phyloP scores from a whole-genome alignment of 192 early-diverging fungal species.

The Spizellomyces sp. region DNA sequence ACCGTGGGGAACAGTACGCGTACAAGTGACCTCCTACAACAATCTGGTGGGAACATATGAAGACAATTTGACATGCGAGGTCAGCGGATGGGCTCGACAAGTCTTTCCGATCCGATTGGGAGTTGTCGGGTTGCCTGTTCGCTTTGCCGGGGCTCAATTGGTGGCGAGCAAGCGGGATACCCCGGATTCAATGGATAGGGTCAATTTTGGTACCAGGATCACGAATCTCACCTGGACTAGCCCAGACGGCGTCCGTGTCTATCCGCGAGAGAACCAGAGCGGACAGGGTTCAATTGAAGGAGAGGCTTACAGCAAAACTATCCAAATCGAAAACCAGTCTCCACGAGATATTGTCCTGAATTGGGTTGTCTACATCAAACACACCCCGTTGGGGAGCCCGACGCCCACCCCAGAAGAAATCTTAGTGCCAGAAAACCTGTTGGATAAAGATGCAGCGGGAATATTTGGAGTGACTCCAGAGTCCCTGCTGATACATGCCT shows the following conservation, averaged over 20 bases:
- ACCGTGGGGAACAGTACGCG: slow-evolving; percentile 46
- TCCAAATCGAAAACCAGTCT: slow-evolving; percentile 52
- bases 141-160: slow-evolving; percentile 50
- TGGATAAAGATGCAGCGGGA: slow-evolving; percentile 28
- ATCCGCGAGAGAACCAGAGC: slow-evolving; percentile 10
- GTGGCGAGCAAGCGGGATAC: slow-evolving; percentile 27
- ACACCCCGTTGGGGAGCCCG: slow-evolving; percentile 12
- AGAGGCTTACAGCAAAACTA: slow-evolving; percentile 35
- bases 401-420: slow-evolving; percentile 23
- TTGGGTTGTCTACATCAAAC: slow-evolving; percentile 47
- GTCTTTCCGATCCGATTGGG: slow-evolving; percentile 41
- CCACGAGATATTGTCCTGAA: slow-evolving; percentile 45
- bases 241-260: slow-evolving; percentile 15
- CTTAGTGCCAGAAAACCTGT: slow-evolving; percentile 30
- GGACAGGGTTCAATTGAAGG: slow-evolving; percentile 3
- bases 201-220: slow-evolving; percentile 55
- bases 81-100: slow-evolving; percentile 38
- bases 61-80: slow-evolving; percentile 45
- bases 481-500: slow-evolving; percentile 37
- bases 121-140: slow-evolving; percentile 54
- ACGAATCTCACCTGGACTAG: slow-evolving; percentile 36
- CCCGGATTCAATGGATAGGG: slow-evolving; percentile 29
- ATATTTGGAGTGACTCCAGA: slow-evolving; percentile 33
- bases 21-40: slow-evolving; percentile 50
- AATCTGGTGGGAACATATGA: slow-evolving; percentile 53